Evolutionary conservation across 1,139 yeast species (phyloP), one percentile per base, ranked within the genome.

Genomic region (Taphrina flavorubra): DNA sequence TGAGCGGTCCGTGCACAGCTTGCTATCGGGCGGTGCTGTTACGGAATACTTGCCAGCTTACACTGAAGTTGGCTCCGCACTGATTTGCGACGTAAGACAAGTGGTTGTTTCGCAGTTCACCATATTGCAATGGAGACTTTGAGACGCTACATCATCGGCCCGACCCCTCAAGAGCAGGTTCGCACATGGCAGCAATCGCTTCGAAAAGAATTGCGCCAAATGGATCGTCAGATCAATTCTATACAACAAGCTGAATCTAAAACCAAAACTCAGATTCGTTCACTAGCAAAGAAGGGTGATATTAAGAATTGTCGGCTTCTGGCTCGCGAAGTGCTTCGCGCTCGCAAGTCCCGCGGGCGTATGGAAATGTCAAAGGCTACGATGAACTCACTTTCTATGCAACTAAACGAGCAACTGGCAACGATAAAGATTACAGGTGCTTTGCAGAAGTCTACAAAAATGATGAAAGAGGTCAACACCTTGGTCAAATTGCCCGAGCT

Each of bases 341-440:
- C 92, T 64, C 85, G 87, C 75, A 88, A 86, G 73, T 97, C 91
- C 75, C 86, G 88, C 74, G 83, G 85, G 71, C 83, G 96, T 75
- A 81, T 94, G 74, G 86, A 89, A 75, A 85, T 86, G 47, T 89
- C 97, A 47, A 90, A 87, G 75, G 95, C 98, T 1, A 90, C 95
- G 73, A 80, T 95, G 55, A 94, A 89, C 71, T 88, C 95, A 16
- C 90, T 95, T 53, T 86, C 87, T 34, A 86, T 94, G 90, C 90
- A 96, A 73, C 86, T 95, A 44, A 92, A 90, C 74, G 99, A 95
- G 78, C 96, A 94, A 70, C 92, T 92, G 81, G 92, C 92, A 65
- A 84, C 92, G 86, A 84, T 87, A 72, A 90, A 90, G 75, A 80
- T 95, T 65, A 92, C 94, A 58, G 89, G 91, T 42, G 89, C 94